Conservation (phyloP, 352 stramenopile genomes). For the Pythium vanterpoolii region DNA sequence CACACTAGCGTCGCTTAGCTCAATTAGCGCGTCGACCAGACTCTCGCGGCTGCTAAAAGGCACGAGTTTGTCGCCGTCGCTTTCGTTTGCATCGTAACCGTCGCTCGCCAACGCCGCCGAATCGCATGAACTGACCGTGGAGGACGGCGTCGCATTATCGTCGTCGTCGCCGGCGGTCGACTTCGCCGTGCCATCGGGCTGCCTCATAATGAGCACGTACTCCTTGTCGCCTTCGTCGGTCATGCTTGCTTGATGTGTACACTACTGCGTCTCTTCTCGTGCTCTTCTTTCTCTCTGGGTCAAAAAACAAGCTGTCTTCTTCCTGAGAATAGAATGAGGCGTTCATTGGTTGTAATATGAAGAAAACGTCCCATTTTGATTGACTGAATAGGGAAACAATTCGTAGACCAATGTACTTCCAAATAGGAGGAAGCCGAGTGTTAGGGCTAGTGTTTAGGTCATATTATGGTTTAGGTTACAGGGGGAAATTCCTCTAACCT, state of each 20-base stretch:
- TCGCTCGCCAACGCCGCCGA: constrained; percentile 25
- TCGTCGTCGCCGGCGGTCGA: constrained; percentile 23
- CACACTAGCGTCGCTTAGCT: constrained; percentile 46
- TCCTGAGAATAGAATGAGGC: neutral
- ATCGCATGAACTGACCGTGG: constrained; percentile 27
- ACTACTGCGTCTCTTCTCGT: neutral
- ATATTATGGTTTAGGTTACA: no score
- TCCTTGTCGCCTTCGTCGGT: constrained; percentile 46
- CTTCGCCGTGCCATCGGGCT: constrained; percentile 12
- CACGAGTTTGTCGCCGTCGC: neutral
- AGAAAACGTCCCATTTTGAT: neutral
- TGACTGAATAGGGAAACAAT: no score
- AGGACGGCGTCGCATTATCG: constrained; percentile 25
- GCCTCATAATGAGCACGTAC: constrained; percentile 65
- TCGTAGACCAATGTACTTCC: no score
- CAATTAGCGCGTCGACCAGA: constrained; percentile 36
- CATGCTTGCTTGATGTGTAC: neutral
- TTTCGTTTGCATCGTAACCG: neutral
- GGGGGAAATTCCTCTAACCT: no score
- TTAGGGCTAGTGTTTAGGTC: no score
- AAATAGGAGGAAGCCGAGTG: no score
- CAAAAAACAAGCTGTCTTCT: neutral
- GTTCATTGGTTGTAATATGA: neutral
- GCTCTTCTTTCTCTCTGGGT: neutral
- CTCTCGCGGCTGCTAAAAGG: constrained; percentile 8